Percentiles rank a stretch among this genome's conserved stretches.
Evolutionary conservation across 495 filamentous ascomycete genomes (phyloP).

Genomic region (Xylaria longipes): DNA sequence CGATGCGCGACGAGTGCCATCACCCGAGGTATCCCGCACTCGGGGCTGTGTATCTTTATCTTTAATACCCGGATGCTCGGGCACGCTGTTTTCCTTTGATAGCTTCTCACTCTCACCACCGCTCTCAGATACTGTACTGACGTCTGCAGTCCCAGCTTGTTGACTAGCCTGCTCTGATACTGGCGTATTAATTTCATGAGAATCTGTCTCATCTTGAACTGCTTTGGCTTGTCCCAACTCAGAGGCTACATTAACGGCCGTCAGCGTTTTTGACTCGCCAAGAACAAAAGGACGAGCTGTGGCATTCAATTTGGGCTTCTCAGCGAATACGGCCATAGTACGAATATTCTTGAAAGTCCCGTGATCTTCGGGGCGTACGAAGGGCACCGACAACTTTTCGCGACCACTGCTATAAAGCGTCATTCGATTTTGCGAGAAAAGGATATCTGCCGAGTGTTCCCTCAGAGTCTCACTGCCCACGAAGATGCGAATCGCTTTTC

Average conservation of each 20-base stretch:
- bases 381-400: slow-evolving; percentile 88
- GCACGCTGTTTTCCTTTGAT: slow-evolving; percentile 32
- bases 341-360: slow-evolving; percentile 75
- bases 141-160: slow-evolving; percentile 39
- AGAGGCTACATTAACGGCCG: slow-evolving; percentile 28
- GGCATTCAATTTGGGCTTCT: slow-evolving; percentile 56
- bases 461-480: slow-evolving; percentile 88
- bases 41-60: slow-evolving; percentile 41
- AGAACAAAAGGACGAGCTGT: slow-evolving; percentile 57
- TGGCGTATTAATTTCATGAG: slow-evolving; percentile 34
- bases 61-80: slow-evolving; percentile 29
- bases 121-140: slow-evolving; percentile 47
- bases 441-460: slow-evolving; percentile 84
- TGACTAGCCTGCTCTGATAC: slow-evolving; percentile 40
- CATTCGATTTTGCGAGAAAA: slow-evolving; percentile 90
- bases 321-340: slow-evolving; percentile 60
- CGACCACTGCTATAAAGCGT: slow-evolving; percentile 85
- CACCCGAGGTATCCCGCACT: slow-evolving; percentile 33
- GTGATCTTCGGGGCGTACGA: slow-evolving; percentile 93
- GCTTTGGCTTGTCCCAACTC: slow-evolving; percentile 29
- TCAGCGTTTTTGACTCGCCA: slow-evolving; percentile 39
- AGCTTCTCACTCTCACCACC: slow-evolving; percentile 47
- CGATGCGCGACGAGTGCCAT: slow-evolving; percentile 50
- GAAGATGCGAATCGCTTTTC: slow-evolving; percentile 74
- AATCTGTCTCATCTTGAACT: slow-evolving; percentile 29